phyloP scores from a whole-genome alignment of 306 rosid genomes.

The Crataegus laevigata region DNA sequence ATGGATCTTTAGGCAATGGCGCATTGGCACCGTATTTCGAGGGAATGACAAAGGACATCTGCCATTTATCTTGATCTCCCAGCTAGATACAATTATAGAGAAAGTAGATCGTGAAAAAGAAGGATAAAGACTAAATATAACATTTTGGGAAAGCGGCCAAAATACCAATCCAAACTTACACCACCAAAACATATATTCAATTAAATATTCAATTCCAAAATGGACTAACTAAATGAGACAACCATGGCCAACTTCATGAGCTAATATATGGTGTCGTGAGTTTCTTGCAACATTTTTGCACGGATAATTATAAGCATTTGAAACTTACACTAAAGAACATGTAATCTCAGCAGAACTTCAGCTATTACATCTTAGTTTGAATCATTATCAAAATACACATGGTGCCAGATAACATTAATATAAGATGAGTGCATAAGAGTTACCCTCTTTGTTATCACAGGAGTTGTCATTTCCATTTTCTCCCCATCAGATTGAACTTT shows the following conservation, averaged over 20 bases:
- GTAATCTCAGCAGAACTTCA: not conserved
- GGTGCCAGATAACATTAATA: not conserved
- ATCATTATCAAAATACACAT: not conserved
- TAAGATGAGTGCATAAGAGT: conserved; percentile 13
- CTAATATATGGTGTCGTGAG: not conserved
- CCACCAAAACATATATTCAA: not conserved
- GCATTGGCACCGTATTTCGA: conserved; percentile 69
- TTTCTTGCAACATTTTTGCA: not conserved
- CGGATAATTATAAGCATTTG: not conserved
- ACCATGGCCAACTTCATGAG: not conserved
- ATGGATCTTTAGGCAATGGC: conserved; percentile 76
- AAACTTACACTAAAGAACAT: not conserved
- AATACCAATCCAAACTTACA: not conserved
- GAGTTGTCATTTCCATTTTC: conserved; percentile 96
- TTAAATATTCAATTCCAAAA: not conserved
- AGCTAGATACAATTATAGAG: conserved; percentile 33
- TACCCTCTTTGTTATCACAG: conserved; percentile 77
- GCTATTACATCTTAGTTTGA: not conserved
- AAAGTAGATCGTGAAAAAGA: conserved; percentile 11
- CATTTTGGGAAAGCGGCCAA: not conserved
- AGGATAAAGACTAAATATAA: not conserved
- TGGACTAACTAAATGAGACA: not conserved
- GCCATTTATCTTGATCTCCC: conserved; percentile 68
- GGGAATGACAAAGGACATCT: conserved; percentile 90
- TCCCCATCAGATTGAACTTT: conserved; percentile 54